Base-by-base conservation (phyloP, 1,139 yeast genomes). In the Scheffersomyces titani region DNA sequence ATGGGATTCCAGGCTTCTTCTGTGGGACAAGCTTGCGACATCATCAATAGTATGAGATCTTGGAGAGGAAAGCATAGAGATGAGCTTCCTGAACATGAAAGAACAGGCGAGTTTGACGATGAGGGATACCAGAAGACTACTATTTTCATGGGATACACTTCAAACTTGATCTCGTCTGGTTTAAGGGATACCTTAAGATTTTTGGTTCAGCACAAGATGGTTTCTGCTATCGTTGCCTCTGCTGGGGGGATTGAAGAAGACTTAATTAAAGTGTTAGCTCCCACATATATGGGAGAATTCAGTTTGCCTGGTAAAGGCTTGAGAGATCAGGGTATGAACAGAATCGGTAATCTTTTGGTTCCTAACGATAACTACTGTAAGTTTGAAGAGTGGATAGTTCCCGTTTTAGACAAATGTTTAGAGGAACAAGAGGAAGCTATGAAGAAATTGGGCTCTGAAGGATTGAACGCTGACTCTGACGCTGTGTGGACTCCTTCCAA, bases 201-300 rank as follows among this genome's bases (percentile, higher is more conserved):
- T 71, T 81, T 96, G 64, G 98, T 92, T 47, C 96, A 94, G 73
- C 88, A 96, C 77, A 92, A 92, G 73, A 90, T 90, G 86, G 97
- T 94, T 51, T 89, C 93, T 65, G 98, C 97, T 19, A 86, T 94
- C 66, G 99, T 96, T 53, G 90, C 99, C 11, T 84, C 93, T 60
- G 99, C 98, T 21, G 99, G 99, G 63, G 99, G 99, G 63, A 87
- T 94, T 61, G 99, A 94, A 74, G 99, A 94, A 75, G 99, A 94
- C 75, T 78, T 96, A 57, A 94, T 94, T 77, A 94, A 94, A 73
- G 92, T 97, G 70, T 81, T 94, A 60, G 99, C 98, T 1, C 97
- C 97, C 56, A 94, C 99, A 3, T 93, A 88, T 68, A 80, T 94
- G 81, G 98, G 99, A 54, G 98, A 92, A 52, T 94, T 92, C 71